These are phyloP conservation scores for Pseudogymnoascus sp. DNA, from an alignment of 2,329 filamentous ascomycete genomes.

Conservation along the genomic window DNA sequence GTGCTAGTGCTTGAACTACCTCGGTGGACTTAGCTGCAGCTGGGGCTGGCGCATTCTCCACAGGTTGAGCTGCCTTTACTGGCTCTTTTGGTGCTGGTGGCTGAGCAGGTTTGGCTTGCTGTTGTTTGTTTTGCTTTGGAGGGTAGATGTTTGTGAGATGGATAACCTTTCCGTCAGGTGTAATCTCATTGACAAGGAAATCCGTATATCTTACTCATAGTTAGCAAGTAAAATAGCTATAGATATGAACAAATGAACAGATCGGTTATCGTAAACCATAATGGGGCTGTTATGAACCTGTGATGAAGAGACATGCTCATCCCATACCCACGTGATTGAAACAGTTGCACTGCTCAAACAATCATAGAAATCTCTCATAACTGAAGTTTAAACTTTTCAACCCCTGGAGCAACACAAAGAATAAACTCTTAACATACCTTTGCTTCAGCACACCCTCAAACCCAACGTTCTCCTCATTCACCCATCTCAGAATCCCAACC, in stretches of 20 bases:
- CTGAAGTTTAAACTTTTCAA: not conserved
- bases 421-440: slow-evolving; percentile 35
- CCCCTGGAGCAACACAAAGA: not conserved
- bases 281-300: not conserved
- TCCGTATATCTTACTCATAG: slow-evolving; percentile 53
- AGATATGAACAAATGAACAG: not conserved
- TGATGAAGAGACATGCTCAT: not conserved
- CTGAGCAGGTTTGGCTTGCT: slow-evolving; percentile 14
- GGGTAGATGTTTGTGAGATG: slow-evolving; percentile 43
- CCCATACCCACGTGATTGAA: not conserved
- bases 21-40: not conserved
- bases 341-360: not conserved
- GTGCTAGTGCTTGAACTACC: not conserved
- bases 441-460: slow-evolving; percentile 63
- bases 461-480: slow-evolving; percentile 47
- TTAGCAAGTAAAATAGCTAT: not conserved
- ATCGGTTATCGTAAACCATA: not conserved
- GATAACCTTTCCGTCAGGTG: slow-evolving; percentile 53
- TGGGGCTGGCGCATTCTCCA: not conserved
- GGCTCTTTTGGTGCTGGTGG: slow-evolving; percentile 14
- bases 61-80: slow-evolving; percentile 14
- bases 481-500: slow-evolving; percentile 58
- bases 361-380: not conserved
- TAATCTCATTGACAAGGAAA: slow-evolving; percentile 67
- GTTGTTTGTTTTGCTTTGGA: slow-evolving; percentile 8